A percentile compares a stretch with the other conserved stretches of the same genome.
Conservation (phyloP, 2,329 filamentous ascomycete species). For the Ceratocystis lukuohia region DNA sequence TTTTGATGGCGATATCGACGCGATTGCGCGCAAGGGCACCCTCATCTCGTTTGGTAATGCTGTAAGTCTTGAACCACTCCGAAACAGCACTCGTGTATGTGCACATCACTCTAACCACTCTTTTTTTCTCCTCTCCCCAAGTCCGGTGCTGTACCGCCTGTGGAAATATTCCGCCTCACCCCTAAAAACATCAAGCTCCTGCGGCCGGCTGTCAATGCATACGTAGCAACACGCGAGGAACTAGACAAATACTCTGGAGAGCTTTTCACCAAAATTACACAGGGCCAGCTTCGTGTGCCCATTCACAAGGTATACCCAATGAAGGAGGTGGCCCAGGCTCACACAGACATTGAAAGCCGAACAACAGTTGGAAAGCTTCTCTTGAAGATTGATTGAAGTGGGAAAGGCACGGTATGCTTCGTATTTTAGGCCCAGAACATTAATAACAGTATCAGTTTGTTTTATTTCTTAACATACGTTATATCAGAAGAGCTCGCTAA, state of each 20-base stretch:
- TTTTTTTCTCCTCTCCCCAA: constrained; percentile 21
- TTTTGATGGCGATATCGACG: constrained; percentile 64
- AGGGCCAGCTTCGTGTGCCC: constrained; percentile 55
- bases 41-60: constrained; percentile 74
- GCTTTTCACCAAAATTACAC: constrained; percentile 57
- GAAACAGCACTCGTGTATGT: background rate
- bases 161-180: constrained; percentile 42
- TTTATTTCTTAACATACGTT: constrained; percentile 20
- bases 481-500: background rate
- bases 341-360: constrained; percentile 64
- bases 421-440: background rate
- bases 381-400: constrained; percentile 43
- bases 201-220: constrained; percentile 60
- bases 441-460: constrained; percentile 19
- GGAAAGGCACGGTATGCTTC: background rate
- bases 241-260: constrained; percentile 56
- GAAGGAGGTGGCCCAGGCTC: constrained; percentile 57
- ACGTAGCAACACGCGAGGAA: constrained; percentile 56
- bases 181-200: constrained; percentile 66
- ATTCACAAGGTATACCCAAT: constrained; percentile 69
- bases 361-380: constrained; percentile 77
- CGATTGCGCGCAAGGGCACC: constrained; percentile 62
- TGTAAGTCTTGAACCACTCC: constrained; percentile 30
- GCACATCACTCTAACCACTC: background rate
- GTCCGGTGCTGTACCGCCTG: constrained; percentile 60